These are phyloP conservation scores for Triticum urartu DNA, from an alignment of 176 grass and related monocot genomes.

Conservation along the genomic window DNA sequence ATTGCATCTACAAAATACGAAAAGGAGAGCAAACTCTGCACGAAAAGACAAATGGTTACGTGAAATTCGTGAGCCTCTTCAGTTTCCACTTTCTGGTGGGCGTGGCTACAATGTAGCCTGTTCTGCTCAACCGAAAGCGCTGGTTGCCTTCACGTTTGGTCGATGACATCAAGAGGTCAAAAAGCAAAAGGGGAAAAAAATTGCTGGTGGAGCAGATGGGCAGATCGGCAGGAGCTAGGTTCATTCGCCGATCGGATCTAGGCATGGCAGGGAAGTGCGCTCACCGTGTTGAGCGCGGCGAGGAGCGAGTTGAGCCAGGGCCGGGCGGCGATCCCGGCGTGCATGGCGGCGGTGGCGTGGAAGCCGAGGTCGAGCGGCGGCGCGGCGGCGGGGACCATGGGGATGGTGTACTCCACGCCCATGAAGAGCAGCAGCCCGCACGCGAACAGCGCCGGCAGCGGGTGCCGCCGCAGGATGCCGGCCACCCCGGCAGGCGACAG, in stretches of 20 bases:
- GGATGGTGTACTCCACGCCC: slow-evolving; percentile 92
- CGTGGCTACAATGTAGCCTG: neutral
- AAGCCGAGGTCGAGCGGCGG: slow-evolving; percentile 83
- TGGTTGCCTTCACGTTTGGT: neutral
- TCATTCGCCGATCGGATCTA: neutral
- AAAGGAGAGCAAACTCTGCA: too few species aligned
- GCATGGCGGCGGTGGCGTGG: slow-evolving; percentile 45
- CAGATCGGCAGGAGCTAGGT: neutral
- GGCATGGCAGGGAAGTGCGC: neutral
- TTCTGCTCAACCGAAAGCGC: neutral
- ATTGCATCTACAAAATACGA: neutral
- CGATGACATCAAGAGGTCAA: neutral
- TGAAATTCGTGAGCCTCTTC: neutral
- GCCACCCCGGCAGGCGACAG: slow-evolving; percentile 23
- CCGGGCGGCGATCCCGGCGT: slow-evolving; percentile 47
- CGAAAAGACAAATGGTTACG: neutral
- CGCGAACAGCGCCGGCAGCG: slow-evolving; percentile 46
- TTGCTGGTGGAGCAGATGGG: neutral
- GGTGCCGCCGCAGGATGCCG: slow-evolving; percentile 42
- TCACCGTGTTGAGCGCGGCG: slow-evolving; percentile 87
- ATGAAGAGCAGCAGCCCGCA: slow-evolving; percentile 75
- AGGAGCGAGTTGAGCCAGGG: slow-evolving; percentile 78
- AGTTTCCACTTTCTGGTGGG: neutral
- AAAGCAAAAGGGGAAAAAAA: neutral
- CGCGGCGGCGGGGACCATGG: slow-evolving; percentile 58